Conservation (phyloP, 495 filamentous ascomycete genomes). For the Aspergillus hancockii region DNA sequence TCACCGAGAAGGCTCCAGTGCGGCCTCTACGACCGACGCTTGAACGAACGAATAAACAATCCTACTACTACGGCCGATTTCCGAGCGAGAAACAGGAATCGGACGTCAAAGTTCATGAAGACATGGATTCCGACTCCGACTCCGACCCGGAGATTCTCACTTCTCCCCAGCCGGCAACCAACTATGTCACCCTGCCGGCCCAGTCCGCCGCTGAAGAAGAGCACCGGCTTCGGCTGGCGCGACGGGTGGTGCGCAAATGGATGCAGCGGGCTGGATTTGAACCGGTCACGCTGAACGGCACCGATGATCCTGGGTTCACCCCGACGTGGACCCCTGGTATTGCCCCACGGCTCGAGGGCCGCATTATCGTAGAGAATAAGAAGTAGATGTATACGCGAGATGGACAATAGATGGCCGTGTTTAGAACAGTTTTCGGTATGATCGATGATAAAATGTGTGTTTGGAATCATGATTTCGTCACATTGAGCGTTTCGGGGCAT, state of each 20-base stretch:
- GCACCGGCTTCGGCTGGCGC: conserved; percentile 48
- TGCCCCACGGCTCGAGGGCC: conserved; percentile 72
- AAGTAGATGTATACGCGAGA: not conserved
- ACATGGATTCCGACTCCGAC: conserved; percentile 49
- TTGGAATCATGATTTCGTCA: not conserved
- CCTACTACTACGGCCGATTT: conserved; percentile 46
- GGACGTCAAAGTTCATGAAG: conserved; percentile 29
- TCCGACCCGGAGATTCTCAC: conserved; percentile 44
- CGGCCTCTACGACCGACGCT: conserved; percentile 24
- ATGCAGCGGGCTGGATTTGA: conserved; percentile 65
- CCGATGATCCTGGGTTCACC: conserved; percentile 53
- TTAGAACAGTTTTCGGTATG: not conserved
- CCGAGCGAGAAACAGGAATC: conserved; percentile 28
- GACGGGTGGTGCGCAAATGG: conserved; percentile 71
- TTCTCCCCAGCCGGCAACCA: conserved; percentile 34
- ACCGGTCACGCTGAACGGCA: conserved; percentile 32
- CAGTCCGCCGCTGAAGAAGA: conserved; percentile 42
- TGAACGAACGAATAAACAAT: conserved; percentile 25
- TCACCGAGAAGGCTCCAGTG: conserved; percentile 31
- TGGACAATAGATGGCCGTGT: not conserved
- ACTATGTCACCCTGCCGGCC: conserved; percentile 44
- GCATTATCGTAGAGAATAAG: conserved; percentile 54
- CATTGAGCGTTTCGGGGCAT: not conserved
- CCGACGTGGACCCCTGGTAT: conserved; percentile 80
- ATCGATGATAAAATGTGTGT: not conserved